Base-by-base conservation (phyloP, 2,329 filamentous ascomycete genomes). In the Aureobasidium lini region DNA sequence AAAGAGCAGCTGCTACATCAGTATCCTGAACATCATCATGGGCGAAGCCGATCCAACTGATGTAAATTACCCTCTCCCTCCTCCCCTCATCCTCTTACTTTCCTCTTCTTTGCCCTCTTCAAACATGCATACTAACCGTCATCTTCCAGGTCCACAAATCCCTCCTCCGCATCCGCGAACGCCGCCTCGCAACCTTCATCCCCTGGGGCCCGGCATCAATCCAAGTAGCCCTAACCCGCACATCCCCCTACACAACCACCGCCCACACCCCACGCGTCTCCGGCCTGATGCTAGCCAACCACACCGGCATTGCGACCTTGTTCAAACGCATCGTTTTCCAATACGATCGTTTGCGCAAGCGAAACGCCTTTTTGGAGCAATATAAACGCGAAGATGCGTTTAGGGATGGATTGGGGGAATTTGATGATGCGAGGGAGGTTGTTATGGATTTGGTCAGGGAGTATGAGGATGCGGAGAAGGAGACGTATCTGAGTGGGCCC, bases 1-100 rank as follows among this genome's bases (percentile, higher is more conserved):
- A 68, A 97, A 97, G 78, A 95, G 90, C 78, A 96, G 91, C 76
- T 99, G 94, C 78, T 99, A 99, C 78, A 97, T 99, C 70, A 96
- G 91, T 49, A 97, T 99, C 66, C 80, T 99, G 63, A 97, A 99
- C 74, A 96, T 99, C 68, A 99, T 99, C 68, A 94, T 97, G 78
- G 94, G 94, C 69, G 94, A 99, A 73, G 94, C 95, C 40, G 95
- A 99, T 71, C 93, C 94, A 8, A 97, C 93, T 3, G 95, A 99
- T 74, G 90, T 82, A 69, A 65, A 74, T 64, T 16, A 34, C 7
- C 63, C 16, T 37, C 34, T 18, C 6, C n/a, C 7, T 8, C 13
- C 13, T 31, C 28, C 6, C 8, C 13, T 62, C 18, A 11, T 18
- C 47, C 8, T 16, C 11, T 4, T 28, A 43, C 28, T 18, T 6